These are phyloP conservation scores for Yamadazyma phyllophila DNA, from an alignment of 805 yeast species.

Conservation along the genomic window DNA sequence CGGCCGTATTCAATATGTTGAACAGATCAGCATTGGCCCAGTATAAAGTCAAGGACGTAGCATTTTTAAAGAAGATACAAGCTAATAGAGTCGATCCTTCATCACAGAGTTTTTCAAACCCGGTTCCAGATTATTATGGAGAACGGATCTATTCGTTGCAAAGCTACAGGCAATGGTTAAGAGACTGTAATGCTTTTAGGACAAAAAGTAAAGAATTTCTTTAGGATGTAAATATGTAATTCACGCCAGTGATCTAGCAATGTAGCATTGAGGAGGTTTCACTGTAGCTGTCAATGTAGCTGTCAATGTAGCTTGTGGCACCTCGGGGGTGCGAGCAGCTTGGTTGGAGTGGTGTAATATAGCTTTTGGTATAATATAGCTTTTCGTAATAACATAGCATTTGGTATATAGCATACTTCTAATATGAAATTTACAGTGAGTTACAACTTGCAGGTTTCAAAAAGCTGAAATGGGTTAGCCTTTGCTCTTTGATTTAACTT, in stretches of 20 bases:
- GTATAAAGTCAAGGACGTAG: constrained; percentile 63
- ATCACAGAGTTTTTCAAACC: constrained; percentile 84
- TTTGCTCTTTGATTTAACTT: no score
- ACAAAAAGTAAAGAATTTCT: constrained; percentile 77
- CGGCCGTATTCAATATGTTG: constrained; percentile 58
- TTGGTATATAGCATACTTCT: no score
- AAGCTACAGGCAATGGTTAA: constrained; percentile 91
- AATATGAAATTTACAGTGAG: no score
- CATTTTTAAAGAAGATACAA: constrained; percentile 70
- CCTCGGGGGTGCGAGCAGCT: no score
- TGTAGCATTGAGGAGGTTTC: not conserved
- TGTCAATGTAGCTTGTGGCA: no score
- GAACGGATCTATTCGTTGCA: constrained; percentile 86
- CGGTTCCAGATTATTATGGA: constrained; percentile 98
- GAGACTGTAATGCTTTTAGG: constrained; percentile 89
- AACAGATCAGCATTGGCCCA: constrained; percentile 45
- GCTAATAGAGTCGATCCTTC: constrained; percentile 89
- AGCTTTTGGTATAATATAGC: no score
- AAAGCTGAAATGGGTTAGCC: no score
- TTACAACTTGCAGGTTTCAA: no score
- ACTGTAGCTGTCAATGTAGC: no score
- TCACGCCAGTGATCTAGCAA: not conserved
- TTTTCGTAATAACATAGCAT: no score
- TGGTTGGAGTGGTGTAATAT: no score
- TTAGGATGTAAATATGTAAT: constrained; percentile 20